These are phyloP conservation scores for Leptographium flavum DNA, from an alignment of 2,329 filamentous ascomycete genomes.

Conservation along the genomic window DNA sequence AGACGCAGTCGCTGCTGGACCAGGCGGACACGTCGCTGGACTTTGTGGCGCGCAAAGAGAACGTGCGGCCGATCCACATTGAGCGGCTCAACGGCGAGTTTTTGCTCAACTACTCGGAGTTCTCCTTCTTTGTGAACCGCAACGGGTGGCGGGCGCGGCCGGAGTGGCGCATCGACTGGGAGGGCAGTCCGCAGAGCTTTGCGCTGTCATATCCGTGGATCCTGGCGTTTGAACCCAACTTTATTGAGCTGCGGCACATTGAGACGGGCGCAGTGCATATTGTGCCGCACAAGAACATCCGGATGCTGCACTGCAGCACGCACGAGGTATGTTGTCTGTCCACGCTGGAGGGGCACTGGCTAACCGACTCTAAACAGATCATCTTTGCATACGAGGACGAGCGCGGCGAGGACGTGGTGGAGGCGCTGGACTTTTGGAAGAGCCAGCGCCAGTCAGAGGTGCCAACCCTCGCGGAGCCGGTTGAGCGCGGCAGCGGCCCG, in stretches of 20 bases:
- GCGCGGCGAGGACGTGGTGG: constrained; percentile 80
- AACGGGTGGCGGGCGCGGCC: constrained; percentile 94
- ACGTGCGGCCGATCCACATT: constrained; percentile 89
- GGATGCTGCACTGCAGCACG: constrained; percentile 94
- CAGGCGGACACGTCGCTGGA: constrained; percentile 96
- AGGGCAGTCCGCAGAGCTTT: constrained; percentile 82
- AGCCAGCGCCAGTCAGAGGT: constrained; percentile 33
- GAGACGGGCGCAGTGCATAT: constrained; percentile 93
- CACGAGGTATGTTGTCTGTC: no score
- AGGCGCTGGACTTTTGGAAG: constrained; percentile 94
- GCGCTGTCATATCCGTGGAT: constrained; percentile 96
- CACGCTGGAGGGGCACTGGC: no score
- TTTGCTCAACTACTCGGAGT: constrained; percentile 94
- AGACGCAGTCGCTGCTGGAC: constrained; percentile 91
- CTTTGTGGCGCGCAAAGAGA: constrained; percentile 88
- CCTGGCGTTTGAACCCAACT: constrained; percentile 90
- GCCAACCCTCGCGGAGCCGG: constrained; percentile 3
- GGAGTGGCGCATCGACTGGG: constrained; percentile 97
- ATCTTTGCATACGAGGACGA: constrained; percentile 97
- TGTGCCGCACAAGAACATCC: constrained; percentile 88
- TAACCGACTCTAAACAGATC: constrained; percentile 56
- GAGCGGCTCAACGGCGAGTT: constrained; percentile 96
- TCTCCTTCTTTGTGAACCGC: constrained; percentile 97
- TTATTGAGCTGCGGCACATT: constrained; percentile 91
- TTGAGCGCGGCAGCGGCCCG: not conserved